phyloP scores from a whole-genome alignment of 2,329 filamentous ascomycete genomes.

The Ophiostoma fasciatum region DNA sequence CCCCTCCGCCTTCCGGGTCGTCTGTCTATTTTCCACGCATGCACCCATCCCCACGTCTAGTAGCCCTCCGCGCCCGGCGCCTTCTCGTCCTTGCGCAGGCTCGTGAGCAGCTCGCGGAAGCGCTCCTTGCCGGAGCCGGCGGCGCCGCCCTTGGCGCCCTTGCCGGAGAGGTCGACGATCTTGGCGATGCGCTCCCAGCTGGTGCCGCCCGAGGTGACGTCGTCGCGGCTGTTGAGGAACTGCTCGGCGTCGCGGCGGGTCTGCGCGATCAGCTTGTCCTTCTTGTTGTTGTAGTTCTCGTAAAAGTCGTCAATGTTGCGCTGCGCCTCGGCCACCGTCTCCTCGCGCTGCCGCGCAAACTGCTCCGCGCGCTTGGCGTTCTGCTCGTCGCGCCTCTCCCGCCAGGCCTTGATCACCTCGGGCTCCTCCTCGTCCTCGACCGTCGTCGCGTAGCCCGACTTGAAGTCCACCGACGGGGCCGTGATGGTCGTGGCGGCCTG shows the following conservation, averaged over 20 bases:
- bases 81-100: constrained; percentile 86
- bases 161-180: constrained; percentile 91
- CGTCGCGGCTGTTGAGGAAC: constrained; percentile 76
- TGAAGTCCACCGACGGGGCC: constrained; percentile 48
- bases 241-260: constrained; percentile 86
- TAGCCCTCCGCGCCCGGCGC: constrained; percentile 52
- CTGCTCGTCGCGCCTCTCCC: constrained; percentile 70
- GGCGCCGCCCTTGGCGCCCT: constrained; percentile 74
- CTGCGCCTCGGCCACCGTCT: constrained; percentile 79
- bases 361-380: constrained; percentile 75
- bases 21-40: no score
- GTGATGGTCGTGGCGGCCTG: constrained; percentile 49
- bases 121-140: constrained; percentile 88
- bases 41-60: no score
- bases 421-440: constrained; percentile 64
- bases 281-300: constrained; percentile 97
- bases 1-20: no score
- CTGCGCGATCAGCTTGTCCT: constrained; percentile 82
- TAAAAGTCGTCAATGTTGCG: constrained; percentile 98
- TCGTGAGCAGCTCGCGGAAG: constrained; percentile 80
- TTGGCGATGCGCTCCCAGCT: constrained; percentile 98
- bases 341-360: constrained; percentile 65
- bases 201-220: constrained; percentile 86
- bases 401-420: constrained; percentile 82
- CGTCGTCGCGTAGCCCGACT: constrained; percentile 44